Base-by-base conservation (phyloP, 106 monocot genomes). In the Platanthera zijinensis region DNA sequence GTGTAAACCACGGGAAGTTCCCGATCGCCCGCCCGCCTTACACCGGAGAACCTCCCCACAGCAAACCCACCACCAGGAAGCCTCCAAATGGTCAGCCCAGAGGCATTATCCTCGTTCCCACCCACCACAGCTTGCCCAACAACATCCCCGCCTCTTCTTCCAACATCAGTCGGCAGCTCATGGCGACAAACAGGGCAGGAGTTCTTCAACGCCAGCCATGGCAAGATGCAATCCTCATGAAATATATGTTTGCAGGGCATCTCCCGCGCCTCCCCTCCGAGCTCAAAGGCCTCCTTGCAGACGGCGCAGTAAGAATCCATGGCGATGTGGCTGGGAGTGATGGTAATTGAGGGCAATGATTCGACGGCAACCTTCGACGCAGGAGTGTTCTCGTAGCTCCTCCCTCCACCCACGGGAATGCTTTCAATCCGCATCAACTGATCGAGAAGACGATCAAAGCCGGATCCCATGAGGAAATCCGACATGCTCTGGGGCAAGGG, bases 111-210 rank as follows among this genome's bases (percentile, higher is more conserved):
- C 19, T 83, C 81, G 21, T 19, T 59, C 0, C 48, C 64, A 8
- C 10, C 28, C 0, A 71, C 54, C 0, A 30, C 21, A 50, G 69
- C 46, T 32, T 30, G 49, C 6, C 50, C 79, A 7, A 57, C 5
- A 70, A 45, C 21, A 50, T 72, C 50, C 8, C 51, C 70, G 4
- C 46, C 22, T 47, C 82, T 57, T 15, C 75, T 52, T 3, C 52
- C 48, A 8, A 39, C 72, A 50, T 88, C 88, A 0, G 72, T 57
- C 13, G 88, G 85, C 75, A 88, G 47, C 57, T 85, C 85, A 52
- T 88, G 85, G 50, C 88, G 82, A 80, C 88, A 88, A 17, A 88
- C 85, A 5, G 88, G 88, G 77, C 88, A 88, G 7, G 88, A 88
- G 62, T 85, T 85, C 10, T 78, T 54, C 28, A 85, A 67, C 18